A percentile compares a stretch with the other conserved stretches of the same genome.
phyloP scores from a whole-genome alignment of 148 eudicot species.

The Beta vulgaris region DNA sequence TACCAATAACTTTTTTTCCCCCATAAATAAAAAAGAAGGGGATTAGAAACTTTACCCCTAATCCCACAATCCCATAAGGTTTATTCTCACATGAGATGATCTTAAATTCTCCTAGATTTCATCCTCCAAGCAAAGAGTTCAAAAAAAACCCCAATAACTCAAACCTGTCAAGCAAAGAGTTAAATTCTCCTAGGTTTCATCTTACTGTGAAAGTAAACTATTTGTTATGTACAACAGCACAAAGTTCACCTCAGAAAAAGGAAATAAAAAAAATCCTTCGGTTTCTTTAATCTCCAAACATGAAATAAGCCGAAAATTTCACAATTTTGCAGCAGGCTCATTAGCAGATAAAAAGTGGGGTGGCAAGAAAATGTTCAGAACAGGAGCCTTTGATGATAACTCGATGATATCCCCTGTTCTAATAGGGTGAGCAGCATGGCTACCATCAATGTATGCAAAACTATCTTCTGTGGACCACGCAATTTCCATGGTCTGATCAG shows the following conservation, averaged over 20 bases:
- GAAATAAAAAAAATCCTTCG: not conserved
- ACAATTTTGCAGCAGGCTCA: conserved; percentile 22
- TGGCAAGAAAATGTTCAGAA: conserved; percentile 68
- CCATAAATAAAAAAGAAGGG: too few species aligned
- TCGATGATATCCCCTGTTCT: conserved; percentile 59
- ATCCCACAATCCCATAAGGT: too few species aligned
- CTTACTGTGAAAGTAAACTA: too few species aligned
- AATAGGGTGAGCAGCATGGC: conserved; percentile 50
- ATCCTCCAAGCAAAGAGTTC: too few species aligned
- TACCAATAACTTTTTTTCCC: too few species aligned
- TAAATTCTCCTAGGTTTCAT: too few species aligned
- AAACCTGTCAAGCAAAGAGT: too few species aligned
- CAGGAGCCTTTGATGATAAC: conserved; percentile 61
- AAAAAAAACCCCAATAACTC: too few species aligned
- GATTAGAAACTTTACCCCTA: too few species aligned
- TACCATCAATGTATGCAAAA: conserved; percentile 65
- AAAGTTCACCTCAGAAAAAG: not conserved
- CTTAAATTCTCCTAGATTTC: too few species aligned
- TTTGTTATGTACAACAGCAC: not conserved
- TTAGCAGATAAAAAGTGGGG: conserved; percentile 27
- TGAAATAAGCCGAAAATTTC: not conserved
- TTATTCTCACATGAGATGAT: too few species aligned
- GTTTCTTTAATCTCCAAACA: not conserved
- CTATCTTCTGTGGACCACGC: conserved; percentile 71
- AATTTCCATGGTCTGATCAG: conserved; percentile 50